Evolutionary conservation across 2,329 filamentous ascomycete genomes (phyloP).

Genomic region (Parastagonospora avenae): DNA sequence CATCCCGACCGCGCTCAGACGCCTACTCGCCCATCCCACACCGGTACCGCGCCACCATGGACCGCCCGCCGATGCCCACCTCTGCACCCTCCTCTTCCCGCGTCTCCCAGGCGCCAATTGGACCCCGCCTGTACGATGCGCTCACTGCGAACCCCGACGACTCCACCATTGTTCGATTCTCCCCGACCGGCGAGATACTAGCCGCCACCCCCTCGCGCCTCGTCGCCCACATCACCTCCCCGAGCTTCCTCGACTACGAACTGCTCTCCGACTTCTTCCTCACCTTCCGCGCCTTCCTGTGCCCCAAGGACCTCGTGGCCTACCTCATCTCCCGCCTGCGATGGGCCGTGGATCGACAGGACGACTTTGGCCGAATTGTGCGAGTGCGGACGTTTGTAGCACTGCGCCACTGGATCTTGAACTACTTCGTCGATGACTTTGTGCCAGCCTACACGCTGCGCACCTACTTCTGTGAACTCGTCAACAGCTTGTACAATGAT

Average conservation of each 20-base stretch:
- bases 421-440: conserved; percentile 97
- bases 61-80: conserved; percentile 38
- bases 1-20: conserved; percentile 45
- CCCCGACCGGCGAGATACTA: conserved; percentile 74
- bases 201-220: conserved; percentile 90
- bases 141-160: conserved; percentile 85
- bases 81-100: conserved; percentile 43
- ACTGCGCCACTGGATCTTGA: conserved; percentile 94
- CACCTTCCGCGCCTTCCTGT: conserved; percentile 87
- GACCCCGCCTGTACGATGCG: conserved; percentile 78
- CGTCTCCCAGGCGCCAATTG: conserved; percentile 44
- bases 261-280: conserved; percentile 97
- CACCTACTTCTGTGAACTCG: conserved; percentile 75
- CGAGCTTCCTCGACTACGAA: conserved; percentile 95
- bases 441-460: conserved; percentile 76
- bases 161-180: conserved; percentile 80
- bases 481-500: conserved; percentile 68
- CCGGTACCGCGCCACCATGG: conserved; percentile 44
- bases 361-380: conserved; percentile 91
- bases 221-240: conserved; percentile 94
- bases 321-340: conserved; percentile 83
- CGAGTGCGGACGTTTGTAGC: conserved; percentile 95
- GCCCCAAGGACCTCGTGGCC: conserved; percentile 74
- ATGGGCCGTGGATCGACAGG: conserved; percentile 81
- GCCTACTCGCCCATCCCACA: conserved; percentile 42